Conservation (phyloP, 129 eudicot species). For the Ambrosia trifida region DNA sequence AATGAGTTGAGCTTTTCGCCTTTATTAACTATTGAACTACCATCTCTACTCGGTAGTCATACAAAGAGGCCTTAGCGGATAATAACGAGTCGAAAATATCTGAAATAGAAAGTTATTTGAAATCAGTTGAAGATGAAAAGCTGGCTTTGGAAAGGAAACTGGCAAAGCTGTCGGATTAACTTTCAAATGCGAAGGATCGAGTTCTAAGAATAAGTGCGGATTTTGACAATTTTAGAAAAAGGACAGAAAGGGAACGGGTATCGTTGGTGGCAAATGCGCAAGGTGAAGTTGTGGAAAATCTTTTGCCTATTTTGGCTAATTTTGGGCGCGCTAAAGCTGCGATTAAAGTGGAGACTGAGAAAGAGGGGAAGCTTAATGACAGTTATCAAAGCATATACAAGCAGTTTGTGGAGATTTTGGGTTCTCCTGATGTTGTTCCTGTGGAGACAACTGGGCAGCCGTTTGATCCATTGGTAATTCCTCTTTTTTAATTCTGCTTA, state of each 20-base stretch:
- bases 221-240: slow-evolving; percentile 81
- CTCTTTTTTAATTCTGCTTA: neutral
- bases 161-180: slow-evolving; percentile 48
- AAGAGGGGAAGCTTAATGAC: slow-evolving; percentile 60
- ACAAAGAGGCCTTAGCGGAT: slow-evolving; percentile 71
- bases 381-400: slow-evolving; percentile 88
- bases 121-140: slow-evolving; percentile 61
- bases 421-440: slow-evolving; percentile 62
- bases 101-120: slow-evolving; percentile 54
- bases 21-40: too few relatives aligned
- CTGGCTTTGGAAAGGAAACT: slow-evolving; percentile 51
- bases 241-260: slow-evolving; percentile 70
- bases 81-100: slow-evolving; percentile 50
- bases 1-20: too few relatives aligned
- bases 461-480: slow-evolving; percentile 76
- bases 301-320: slow-evolving; percentile 70
- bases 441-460: slow-evolving; percentile 74
- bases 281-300: slow-evolving; percentile 75
- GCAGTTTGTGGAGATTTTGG: slow-evolving; percentile 74
- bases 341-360: slow-evolving; percentile 66
- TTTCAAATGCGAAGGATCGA: slow-evolving; percentile 55
- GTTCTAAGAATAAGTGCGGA: slow-evolving; percentile 74
- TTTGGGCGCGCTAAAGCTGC: slow-evolving; percentile 79
- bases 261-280: slow-evolving; percentile 67
- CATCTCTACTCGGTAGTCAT: too few relatives aligned